A percentile compares a stretch with the other conserved stretches of the same genome.
These are phyloP conservation scores for Lotmaria passim DNA, from an alignment of 208 protist genomes.

Conservation along the genomic window DNA sequence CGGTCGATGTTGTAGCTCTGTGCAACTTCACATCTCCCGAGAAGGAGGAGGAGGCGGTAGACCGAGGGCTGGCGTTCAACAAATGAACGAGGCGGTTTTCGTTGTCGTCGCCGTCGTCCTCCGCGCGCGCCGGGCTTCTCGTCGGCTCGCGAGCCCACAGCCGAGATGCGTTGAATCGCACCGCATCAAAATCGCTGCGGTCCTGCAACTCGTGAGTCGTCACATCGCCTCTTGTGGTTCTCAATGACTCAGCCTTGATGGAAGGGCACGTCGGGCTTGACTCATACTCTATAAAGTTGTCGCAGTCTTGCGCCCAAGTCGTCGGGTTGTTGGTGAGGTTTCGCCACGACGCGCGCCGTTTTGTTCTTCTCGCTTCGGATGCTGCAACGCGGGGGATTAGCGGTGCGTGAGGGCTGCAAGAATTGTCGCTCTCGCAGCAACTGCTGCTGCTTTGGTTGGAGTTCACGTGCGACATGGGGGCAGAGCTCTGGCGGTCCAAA, in stretches of 20 bases:
- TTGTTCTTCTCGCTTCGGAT: no score
- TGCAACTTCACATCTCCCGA: no score
- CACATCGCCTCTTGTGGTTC: neutral
- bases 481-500: neutral
- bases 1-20: neutral
- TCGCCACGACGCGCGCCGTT: no score
- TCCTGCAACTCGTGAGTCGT: neutral
- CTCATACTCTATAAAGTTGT: neutral
- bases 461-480: neutral
- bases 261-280: neutral
- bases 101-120: neutral
- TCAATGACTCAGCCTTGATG: neutral
- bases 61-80: slow-evolving; percentile 2
- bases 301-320: neutral
- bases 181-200: neutral
- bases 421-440: neutral
- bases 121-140: neutral
- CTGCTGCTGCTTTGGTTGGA: neutral
- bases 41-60: neutral
- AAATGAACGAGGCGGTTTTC: neutral
- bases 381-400: neutral
- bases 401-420: neutral
- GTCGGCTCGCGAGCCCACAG: slow-evolving; percentile 4
- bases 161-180: neutral
- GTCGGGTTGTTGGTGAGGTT: neutral